phyloP scores from a whole-genome alignment of 1,139 yeast species.

The Scheffersomyces stambukii region DNA sequence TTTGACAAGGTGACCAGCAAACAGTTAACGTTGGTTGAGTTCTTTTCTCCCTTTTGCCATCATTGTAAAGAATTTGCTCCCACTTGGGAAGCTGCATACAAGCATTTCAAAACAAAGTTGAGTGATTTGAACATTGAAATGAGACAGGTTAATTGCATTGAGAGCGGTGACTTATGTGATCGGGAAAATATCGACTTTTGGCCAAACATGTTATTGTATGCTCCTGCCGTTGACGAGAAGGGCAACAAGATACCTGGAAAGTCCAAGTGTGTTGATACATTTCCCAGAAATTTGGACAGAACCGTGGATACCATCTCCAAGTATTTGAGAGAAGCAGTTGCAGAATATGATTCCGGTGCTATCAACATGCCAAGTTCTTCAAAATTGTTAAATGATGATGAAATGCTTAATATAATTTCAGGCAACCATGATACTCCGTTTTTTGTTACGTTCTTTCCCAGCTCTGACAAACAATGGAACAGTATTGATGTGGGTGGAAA shows the following conservation, averaged over 20 bases:
- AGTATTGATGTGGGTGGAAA: conserved; percentile 35
- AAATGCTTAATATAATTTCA: conserved; percentile 38
- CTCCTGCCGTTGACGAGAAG: conserved; percentile 38
- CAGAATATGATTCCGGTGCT: conserved; percentile 38
- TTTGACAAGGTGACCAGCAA: conserved; percentile 44
- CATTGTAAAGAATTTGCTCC: conserved; percentile 69
- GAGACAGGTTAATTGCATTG: conserved; percentile 70
- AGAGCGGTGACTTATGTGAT: conserved; percentile 66
- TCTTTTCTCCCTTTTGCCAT: conserved; percentile 66
- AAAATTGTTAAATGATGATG: conserved; percentile 23
- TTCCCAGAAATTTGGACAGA: conserved; percentile 43
- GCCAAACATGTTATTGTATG: conserved; percentile 61
- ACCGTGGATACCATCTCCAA: conserved; percentile 46
- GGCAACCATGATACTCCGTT: conserved; percentile 47
- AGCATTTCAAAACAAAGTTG: conserved; percentile 31
- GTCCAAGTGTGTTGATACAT: conserved; percentile 38
- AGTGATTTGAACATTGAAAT: conserved; percentile 45
- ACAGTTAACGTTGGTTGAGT: conserved; percentile 58
- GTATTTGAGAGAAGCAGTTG: conserved; percentile 51
- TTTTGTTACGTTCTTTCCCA: conserved; percentile 64
- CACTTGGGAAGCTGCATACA: conserved; percentile 56
- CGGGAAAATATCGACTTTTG: conserved; percentile 52
- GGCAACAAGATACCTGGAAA: conserved; percentile 24
- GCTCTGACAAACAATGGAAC: conserved; percentile 38
- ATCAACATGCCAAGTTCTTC: conserved; percentile 38